Conservation (phyloP, 805 yeast genomes). For the Groenewaldozyma tartarivorans region DNA sequence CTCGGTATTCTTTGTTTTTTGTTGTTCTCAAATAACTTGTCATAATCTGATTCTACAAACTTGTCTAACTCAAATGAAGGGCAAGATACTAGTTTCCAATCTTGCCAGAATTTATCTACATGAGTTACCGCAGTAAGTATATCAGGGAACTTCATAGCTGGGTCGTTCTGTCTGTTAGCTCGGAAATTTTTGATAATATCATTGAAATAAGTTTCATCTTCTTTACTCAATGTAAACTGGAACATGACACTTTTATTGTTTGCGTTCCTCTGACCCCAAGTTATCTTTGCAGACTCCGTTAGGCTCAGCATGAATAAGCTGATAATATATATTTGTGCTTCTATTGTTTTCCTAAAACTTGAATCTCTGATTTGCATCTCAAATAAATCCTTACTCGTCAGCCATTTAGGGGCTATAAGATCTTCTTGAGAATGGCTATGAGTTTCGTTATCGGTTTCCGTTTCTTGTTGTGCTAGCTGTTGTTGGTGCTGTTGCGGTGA, state of each 20-base stretch:
- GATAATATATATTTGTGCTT: conserved; percentile 22
- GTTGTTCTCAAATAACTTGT: conserved; percentile 7
- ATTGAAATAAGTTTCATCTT: conserved; percentile 14
- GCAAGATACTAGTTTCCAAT: conserved; percentile 25
- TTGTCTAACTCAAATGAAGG: conserved; percentile 21
- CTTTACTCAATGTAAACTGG: conserved; percentile 11
- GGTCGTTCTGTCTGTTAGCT: conserved; percentile 7
- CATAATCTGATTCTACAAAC: conserved; percentile 3
- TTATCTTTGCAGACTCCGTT: conserved; percentile 7
- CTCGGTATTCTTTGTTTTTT: conserved; percentile 10
- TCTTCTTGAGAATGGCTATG: conserved; percentile 6
- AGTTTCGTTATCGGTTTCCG: neutral
- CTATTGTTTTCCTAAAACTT: conserved; percentile 23
- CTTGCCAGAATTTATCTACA: conserved; percentile 25
- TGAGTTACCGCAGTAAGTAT: conserved; percentile 14
- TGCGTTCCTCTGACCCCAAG: conserved; percentile 8
- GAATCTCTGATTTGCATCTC: conserved; percentile 25
- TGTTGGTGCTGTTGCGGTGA: neutral
- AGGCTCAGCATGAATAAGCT: conserved; percentile 21
- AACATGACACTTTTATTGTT: conserved; percentile 19
- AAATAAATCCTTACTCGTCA: conserved; percentile 25
- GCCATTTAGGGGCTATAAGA: conserved; percentile 27
- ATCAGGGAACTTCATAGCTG: conserved; percentile 11
- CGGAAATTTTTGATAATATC: conserved; percentile 2
- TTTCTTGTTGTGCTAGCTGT: neutral